Conservation (phyloP, 148 eudicot species). For the Nepenthes mirabilis region DNA sequence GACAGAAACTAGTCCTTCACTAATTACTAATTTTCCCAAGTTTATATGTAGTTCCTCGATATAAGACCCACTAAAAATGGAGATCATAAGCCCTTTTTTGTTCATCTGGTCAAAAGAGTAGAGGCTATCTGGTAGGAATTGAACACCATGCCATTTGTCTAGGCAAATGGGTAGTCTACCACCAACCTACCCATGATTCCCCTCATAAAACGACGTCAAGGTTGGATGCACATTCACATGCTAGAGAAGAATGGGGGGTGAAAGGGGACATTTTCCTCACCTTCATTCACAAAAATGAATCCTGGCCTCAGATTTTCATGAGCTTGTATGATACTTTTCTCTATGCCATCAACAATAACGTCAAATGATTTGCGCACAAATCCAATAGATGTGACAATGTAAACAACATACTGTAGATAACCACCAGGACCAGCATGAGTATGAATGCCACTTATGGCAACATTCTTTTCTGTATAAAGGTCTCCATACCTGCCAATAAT, state of each 20-base stretch:
- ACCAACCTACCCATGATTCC: too few species aligned
- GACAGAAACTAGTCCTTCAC: too few species aligned
- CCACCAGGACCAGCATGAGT: constrained; percentile 99
- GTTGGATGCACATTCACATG: not conserved
- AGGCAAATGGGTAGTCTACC: too few species aligned
- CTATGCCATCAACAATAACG: constrained; percentile 82
- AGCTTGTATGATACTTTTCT: constrained; percentile 73
- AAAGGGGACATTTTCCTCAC: constrained; percentile 18
- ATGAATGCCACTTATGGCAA: constrained; percentile 96
- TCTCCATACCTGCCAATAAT: constrained; percentile 62
- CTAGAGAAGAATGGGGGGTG: not conserved
- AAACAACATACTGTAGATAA: constrained; percentile 85
- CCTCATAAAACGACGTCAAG: not conserved
- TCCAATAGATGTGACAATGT: constrained; percentile 86
- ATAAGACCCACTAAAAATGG: too few species aligned
- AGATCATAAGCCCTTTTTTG: too few species aligned
- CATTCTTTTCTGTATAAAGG: constrained; percentile 76
- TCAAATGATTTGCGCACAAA: constrained; percentile 91
- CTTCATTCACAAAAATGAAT: constrained; percentile 71
- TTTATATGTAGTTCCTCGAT: too few species aligned
- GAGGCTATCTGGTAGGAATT: too few species aligned
- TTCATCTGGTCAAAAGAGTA: too few species aligned
- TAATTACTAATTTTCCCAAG: too few species aligned
- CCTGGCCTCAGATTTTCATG: constrained; percentile 89
- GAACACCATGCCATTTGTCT: too few species aligned